Evolutionary conservation across 2,329 filamentous ascomycete genomes (phyloP).

Genomic region (Diaporthe aspalathi): DNA sequence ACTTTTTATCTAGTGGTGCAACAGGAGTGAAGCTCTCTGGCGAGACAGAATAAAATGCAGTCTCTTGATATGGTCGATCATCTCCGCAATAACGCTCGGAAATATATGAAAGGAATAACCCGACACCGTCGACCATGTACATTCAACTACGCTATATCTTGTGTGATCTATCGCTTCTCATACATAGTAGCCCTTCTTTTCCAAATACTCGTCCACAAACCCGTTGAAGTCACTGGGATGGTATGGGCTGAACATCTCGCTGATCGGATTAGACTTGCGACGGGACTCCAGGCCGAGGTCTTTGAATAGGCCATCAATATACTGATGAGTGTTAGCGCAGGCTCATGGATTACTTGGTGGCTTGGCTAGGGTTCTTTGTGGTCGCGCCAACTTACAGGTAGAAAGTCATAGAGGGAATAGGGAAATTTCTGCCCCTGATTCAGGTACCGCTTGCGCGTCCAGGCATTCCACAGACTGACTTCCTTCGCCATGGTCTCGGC

Average conservation of each 20-base stretch:
- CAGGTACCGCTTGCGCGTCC: neutral
- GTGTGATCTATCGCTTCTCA: neutral
- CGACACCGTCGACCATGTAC: neutral
- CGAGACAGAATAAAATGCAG: neutral
- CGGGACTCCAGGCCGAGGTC: neutral
- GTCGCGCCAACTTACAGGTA: neutral
- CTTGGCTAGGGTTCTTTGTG: no score
- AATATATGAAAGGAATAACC: neutral
- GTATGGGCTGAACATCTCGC: neutral
- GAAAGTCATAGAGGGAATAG: neutral
- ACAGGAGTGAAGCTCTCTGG: neutral
- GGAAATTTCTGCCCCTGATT: neutral
- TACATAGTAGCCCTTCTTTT: neutral
- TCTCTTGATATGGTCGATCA: no score
- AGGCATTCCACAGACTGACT: neutral
- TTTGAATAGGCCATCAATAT: neutral
- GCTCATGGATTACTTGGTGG: no score
- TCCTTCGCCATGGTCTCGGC: neutral
- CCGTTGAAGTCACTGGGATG: neutral
- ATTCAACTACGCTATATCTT: neutral
- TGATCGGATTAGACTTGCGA: neutral
- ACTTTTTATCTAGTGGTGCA: neutral
- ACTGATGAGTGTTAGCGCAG: neutral
- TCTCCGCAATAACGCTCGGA: neutral
- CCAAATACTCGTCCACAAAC: neutral